A percentile compares a stretch with the other conserved stretches of the same genome.
Evolutionary conservation across 257 asterid genomes (phyloP).

Genomic region (Petrea volubilis): DNA sequence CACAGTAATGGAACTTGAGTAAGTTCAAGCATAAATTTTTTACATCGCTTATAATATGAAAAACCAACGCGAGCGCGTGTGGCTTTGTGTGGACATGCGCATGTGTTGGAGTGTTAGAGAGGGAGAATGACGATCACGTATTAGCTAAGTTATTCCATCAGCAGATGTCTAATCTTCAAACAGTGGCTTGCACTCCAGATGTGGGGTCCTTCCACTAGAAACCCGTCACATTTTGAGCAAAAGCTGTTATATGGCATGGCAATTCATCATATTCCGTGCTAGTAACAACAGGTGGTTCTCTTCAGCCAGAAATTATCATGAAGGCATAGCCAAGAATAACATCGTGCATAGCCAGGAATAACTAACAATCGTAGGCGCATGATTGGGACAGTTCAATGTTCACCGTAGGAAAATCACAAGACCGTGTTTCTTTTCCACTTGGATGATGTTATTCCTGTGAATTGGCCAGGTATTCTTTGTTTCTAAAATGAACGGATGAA

Average conservation of each 20-base stretch:
- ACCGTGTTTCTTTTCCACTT: conserved; percentile 15
- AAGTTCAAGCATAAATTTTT: conserved; percentile 21
- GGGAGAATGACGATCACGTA: neutral
- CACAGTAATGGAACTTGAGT: neutral
- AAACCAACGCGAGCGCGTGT: neutral
- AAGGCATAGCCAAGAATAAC: conserved; percentile 14
- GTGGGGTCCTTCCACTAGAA: conserved; percentile 23
- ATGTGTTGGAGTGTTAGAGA: neutral
- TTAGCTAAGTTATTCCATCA: conserved; percentile 20
- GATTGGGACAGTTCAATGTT: neutral
- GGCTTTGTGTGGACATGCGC: conserved; percentile 7
- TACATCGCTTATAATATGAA: conserved; percentile 5
- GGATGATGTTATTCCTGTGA: conserved; percentile 5
- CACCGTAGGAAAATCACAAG: neutral
- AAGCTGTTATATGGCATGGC: neutral
- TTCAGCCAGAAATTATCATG: conserved; percentile 17
- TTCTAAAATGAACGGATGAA: neutral
- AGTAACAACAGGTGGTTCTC: conserved; percentile 14
- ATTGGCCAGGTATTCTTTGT: neutral
- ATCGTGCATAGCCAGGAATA: too few species aligned
- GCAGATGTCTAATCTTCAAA: conserved; percentile 21
- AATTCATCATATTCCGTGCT: conserved; percentile 13
- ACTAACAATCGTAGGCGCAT: neutral
- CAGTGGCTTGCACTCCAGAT: conserved; percentile 9
- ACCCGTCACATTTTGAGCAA: neutral